Conservation (phyloP, 257 asterid species). For the Forsythia suspensa region DNA sequence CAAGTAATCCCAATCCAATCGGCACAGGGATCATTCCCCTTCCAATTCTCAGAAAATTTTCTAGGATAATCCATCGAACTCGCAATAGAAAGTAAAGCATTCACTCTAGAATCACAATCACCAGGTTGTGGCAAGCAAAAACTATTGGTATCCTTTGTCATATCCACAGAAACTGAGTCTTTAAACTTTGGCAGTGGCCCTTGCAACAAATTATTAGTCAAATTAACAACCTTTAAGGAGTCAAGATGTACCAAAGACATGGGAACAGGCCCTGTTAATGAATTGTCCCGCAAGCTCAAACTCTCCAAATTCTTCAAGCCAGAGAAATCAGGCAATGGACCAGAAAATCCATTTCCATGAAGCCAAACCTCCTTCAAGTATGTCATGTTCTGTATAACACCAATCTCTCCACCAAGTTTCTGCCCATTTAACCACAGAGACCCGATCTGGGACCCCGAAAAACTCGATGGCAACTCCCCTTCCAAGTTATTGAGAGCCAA, state of each 20-base stretch:
- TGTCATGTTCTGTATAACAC: constrained; percentile 75
- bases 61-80: constrained; percentile 62
- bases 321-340: constrained; percentile 71
- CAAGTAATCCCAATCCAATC: constrained; percentile 88
- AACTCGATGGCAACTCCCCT: constrained; percentile 65
- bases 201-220: constrained; percentile 85
- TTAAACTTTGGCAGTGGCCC: constrained; percentile 82
- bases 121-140: constrained; percentile 82
- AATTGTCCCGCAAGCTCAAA: constrained; percentile 80
- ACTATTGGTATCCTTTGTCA: constrained; percentile 54
- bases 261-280: constrained; percentile 72
- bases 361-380: constrained; percentile 85
- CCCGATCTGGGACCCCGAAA: constrained; percentile 66
- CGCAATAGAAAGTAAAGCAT: constrained; percentile 49
- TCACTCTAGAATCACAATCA: constrained; percentile 76
- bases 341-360: constrained; percentile 65
- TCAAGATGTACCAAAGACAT: constrained; percentile 61
- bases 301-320: constrained; percentile 54
- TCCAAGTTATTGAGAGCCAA: constrained; percentile 75
- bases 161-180: constrained; percentile 57
- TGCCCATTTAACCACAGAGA: constrained; percentile 89
- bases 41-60: constrained; percentile 78
- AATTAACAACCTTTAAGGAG: constrained; percentile 64
- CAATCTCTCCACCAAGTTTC: constrained; percentile 68
- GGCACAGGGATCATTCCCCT: constrained; percentile 76